These are phyloP conservation scores for Hypoxylon perforatum DNA, from an alignment of 495 filamentous ascomycete species.

Conservation along the genomic window DNA sequence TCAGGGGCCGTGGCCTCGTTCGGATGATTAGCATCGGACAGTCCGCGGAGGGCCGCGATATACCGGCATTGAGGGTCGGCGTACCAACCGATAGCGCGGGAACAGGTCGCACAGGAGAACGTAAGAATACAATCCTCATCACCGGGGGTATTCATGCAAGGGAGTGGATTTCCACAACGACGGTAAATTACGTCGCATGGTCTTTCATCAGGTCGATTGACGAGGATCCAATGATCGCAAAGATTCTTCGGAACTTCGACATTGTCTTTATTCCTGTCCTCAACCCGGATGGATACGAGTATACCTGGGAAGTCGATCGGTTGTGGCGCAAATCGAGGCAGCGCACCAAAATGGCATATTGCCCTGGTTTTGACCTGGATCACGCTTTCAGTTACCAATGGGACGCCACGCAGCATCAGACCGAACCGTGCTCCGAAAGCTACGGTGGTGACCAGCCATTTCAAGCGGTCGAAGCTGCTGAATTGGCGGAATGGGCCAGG, in stretches of 20 bases:
- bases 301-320: constrained; percentile 91
- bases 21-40: constrained; percentile 78
- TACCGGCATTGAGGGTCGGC: constrained; percentile 84
- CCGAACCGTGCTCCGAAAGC: constrained; percentile 91
- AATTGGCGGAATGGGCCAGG: constrained; percentile 83
- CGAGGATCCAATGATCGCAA: constrained; percentile 72
- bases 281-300: constrained; percentile 94
- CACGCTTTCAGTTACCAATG: constrained; percentile 87
- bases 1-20: constrained; percentile 74
- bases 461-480: constrained; percentile 80
- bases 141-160: constrained; percentile 88
- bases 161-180: constrained; percentile 95
- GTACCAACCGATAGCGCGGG: constrained; percentile 58
- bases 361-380: constrained; percentile 89
- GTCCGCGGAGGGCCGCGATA: constrained; percentile 87
- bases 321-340: constrained; percentile 97
- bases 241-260: constrained; percentile 82
- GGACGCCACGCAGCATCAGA: constrained; percentile 72
- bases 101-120: constrained; percentile 48
- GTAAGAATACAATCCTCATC: constrained; percentile 80
- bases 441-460: constrained; percentile 88
- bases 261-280: constrained; percentile 89
- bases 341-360: constrained; percentile 81
- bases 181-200: constrained; percentile 91
- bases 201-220: constrained; percentile 86